Evolutionary conservation across 371 early-diverging fungal species (phyloP).

Genomic region (Quaeritorhiza haematococci): DNA sequence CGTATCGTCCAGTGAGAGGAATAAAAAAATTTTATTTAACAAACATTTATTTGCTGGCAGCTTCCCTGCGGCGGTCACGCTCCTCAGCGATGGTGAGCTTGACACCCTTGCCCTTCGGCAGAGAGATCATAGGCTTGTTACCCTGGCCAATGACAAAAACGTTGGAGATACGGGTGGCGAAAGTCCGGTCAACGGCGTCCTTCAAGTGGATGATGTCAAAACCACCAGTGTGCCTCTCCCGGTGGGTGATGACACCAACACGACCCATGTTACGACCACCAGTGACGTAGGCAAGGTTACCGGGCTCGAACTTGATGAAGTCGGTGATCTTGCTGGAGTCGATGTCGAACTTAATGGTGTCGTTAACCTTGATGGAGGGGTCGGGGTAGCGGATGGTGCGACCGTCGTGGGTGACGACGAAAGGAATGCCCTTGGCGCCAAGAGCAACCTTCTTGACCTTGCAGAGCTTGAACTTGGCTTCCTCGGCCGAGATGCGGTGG

Average conservation of each 20-base stretch:
- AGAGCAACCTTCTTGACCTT: constrained; percentile 95
- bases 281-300: constrained; percentile 94
- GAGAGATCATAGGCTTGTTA: constrained; percentile 79
- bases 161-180: constrained; percentile 89
- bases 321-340: constrained; percentile 91
- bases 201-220: constrained; percentile 93
- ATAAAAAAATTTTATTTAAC: too few relatives aligned
- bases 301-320: constrained; percentile 92
- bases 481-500: constrained; percentile 98
- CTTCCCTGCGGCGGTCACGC: constrained; percentile 66
- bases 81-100: constrained; percentile 97
- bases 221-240: constrained; percentile 96
- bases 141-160: constrained; percentile 91
- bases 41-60: constrained; percentile 46
- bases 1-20: too few relatives aligned
- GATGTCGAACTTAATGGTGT: constrained; percentile 97
- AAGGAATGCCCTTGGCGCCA: constrained; percentile 93
- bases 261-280: constrained; percentile 99
- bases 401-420: constrained; percentile 98
- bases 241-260: constrained; percentile 96
- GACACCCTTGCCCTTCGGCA: constrained; percentile 97
- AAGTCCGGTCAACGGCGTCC: constrained; percentile 82
- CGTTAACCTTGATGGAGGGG: constrained; percentile 97
- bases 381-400: constrained; percentile 99
- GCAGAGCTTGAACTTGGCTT: constrained; percentile 98